Percentiles rank a stretch among this genome's conserved stretches.
Conservation (phyloP, 805 yeast species). For the Wickerhamiella lipophila region DNA sequence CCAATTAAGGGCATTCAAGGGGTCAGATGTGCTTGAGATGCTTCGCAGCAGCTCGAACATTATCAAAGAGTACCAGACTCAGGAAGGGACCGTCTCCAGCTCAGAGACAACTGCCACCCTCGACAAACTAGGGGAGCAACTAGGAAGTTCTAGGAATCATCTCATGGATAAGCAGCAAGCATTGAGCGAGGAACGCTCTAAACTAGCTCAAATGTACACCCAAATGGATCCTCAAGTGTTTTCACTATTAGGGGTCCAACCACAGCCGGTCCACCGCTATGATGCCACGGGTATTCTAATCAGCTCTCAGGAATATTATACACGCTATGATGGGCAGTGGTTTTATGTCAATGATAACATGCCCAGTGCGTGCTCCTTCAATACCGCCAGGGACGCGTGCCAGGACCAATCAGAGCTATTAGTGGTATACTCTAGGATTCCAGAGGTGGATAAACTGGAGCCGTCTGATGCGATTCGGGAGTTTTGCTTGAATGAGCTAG, state of each 20-base stretch:
- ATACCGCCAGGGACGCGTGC: conserved; percentile 6
- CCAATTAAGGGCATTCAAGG: conserved; percentile 6
- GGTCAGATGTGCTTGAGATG: conserved; percentile 6
- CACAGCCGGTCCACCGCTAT: neutral
- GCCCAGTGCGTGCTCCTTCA: conserved; percentile 1
- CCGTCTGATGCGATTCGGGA: conserved; percentile 3
- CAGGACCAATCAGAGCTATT: neutral
- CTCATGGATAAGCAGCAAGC: conserved; percentile 4
- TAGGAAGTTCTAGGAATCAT: conserved; percentile 1
- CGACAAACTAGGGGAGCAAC: neutral
- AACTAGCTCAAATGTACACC: neutral
- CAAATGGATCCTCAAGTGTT: neutral
- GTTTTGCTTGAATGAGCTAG: neutral
- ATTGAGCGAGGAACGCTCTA: neutral
- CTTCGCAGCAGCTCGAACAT: neutral
- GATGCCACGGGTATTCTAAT: neutral
- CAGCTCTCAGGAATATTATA: neutral
- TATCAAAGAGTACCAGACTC: neutral
- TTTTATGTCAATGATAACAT: neutral
- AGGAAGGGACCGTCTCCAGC: no score
- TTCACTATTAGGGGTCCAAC: neutral
- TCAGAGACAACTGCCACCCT: neutral
- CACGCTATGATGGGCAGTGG: conserved; percentile 6
- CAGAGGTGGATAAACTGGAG: neutral
- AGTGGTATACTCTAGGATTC: neutral